Conservation (phyloP, 352 stramenopile species). For the Phytophthora macrochlamydospora region DNA sequence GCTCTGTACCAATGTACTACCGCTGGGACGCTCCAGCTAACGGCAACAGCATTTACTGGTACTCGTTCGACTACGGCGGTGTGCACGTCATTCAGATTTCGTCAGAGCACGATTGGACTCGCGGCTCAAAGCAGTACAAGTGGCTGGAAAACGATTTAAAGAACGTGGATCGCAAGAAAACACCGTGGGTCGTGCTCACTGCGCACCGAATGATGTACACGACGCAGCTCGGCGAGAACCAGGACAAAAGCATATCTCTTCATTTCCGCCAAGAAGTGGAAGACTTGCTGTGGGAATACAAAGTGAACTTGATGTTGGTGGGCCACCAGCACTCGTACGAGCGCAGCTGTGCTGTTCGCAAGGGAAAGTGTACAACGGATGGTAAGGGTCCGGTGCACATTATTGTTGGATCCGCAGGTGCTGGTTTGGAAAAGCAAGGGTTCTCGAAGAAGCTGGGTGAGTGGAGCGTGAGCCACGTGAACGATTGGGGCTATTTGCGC, state of each 20-base stretch:
- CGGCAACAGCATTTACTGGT: slow-evolving; percentile 83
- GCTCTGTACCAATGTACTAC: slow-evolving; percentile 78
- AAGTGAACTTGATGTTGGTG: slow-evolving; percentile 91
- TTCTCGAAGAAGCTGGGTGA: slow-evolving; percentile 75
- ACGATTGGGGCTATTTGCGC: slow-evolving; percentile 81
- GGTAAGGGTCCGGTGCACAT: slow-evolving; percentile 85
- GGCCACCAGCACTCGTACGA: slow-evolving; percentile 95
- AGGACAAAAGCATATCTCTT: slow-evolving; percentile 69
- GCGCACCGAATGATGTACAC: slow-evolving; percentile 93
- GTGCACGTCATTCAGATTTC: slow-evolving; percentile 93
- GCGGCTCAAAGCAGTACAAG: slow-evolving; percentile 86
- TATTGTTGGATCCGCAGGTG: slow-evolving; percentile 85
- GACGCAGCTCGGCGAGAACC: slow-evolving; percentile 69
- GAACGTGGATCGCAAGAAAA: slow-evolving; percentile 80
- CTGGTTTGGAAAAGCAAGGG: slow-evolving; percentile 61
- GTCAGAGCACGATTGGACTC: slow-evolving; percentile 90
- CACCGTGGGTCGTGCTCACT: slow-evolving; percentile 93
- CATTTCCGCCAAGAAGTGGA: slow-evolving; percentile 91
- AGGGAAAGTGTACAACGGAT: slow-evolving; percentile 74
- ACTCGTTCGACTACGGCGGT: slow-evolving; percentile 91
- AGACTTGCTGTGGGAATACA: slow-evolving; percentile 84
- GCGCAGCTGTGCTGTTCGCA: slow-evolving; percentile 82
- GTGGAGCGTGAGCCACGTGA: slow-evolving; percentile 82
- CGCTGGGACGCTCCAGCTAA: slow-evolving; percentile 70
- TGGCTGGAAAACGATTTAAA: slow-evolving; percentile 90